Percentiles rank a stretch among this genome's conserved stretches.
These are phyloP conservation scores for Rhizophlyctis rosea DNA, from an alignment of 192 early-diverging fungal species.

Conservation along the genomic window DNA sequence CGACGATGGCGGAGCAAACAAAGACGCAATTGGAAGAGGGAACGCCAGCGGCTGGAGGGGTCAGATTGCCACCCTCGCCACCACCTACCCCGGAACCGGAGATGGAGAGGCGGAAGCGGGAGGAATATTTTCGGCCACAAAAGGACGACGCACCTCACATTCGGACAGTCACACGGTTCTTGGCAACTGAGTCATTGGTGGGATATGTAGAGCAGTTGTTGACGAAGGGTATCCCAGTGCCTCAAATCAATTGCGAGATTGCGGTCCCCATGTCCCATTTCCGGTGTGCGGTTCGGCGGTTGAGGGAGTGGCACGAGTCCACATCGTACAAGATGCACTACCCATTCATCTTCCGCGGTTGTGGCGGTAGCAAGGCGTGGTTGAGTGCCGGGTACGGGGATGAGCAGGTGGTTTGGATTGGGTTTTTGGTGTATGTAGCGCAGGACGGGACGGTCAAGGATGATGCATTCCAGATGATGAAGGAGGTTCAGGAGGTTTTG, in stretches of 20 bases:
- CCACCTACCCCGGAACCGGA: too few relatives aligned
- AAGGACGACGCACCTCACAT: constrained; percentile 21
- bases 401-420: constrained; percentile 23
- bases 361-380: constrained; percentile 24
- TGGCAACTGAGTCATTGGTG: constrained; percentile 7
- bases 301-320: constrained; percentile 10
- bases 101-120: too few relatives aligned
- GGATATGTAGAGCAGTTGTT: constrained; percentile 29
- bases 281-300: constrained; percentile 8
- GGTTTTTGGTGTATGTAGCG: constrained; percentile 36
- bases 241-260: constrained; percentile 42
- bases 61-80: too few relatives aligned
- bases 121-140: too few relatives aligned
- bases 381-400: constrained; percentile 15
- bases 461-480: constrained; percentile 27
- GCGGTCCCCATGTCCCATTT: constrained; percentile 30
- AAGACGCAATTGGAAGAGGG: too few relatives aligned
- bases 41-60: too few relatives aligned
- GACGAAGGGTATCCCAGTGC: constrained; percentile 37
- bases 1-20: too few relatives aligned
- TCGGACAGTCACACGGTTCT: constrained; percentile 32
- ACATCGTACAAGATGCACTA: constrained; percentile 20
- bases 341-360: constrained; percentile 37
- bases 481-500: constrained; percentile 27
- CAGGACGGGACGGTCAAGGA: constrained; percentile 20